A percentile compares a stretch with the other conserved stretches of the same genome.
These are phyloP conservation scores for Fusarium temperatum DNA, from an alignment of 2,329 filamentous ascomycete genomes.

Conservation along the genomic window DNA sequence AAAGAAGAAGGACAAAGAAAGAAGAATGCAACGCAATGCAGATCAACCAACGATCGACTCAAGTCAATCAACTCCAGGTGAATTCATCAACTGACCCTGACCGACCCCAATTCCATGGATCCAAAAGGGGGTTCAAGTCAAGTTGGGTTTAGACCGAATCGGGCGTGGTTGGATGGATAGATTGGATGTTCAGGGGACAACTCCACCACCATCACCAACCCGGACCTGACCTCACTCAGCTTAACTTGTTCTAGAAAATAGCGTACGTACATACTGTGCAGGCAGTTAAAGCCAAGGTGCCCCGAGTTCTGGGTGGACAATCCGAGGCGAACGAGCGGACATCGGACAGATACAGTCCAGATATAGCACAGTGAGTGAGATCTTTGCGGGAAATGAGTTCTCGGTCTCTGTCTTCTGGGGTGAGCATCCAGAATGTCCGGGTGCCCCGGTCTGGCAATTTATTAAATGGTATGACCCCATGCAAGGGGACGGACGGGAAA, in stretches of 20 bases:
- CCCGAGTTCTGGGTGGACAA: constrained; percentile 15
- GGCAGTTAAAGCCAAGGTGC: constrained; percentile 8
- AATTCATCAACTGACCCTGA: constrained; percentile 13
- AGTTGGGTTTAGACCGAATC: constrained; percentile 34
- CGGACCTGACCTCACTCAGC: not conserved
- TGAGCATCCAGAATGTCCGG: constrained; percentile 27
- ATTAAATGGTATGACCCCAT: constrained; percentile 27
- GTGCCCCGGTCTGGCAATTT: constrained; percentile 40
- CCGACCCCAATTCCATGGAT: constrained; percentile 17
- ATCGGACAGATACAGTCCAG: not conserved
- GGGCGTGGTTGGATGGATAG: not conserved
- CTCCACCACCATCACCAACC: constrained; percentile 26
- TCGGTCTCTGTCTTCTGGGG: constrained; percentile 26
- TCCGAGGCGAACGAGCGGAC: constrained; percentile 19
- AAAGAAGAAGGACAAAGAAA: not conserved
- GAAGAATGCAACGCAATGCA: constrained; percentile 2
- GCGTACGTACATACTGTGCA: constrained; percentile 27
- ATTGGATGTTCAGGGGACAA: constrained; percentile 14
- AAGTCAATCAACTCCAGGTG: constrained; percentile 17
- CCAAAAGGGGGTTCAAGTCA: constrained; percentile 42
- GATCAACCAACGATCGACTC: constrained; percentile 30
- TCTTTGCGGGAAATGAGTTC: constrained; percentile 40
- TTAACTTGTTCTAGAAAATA: constrained; percentile 29
- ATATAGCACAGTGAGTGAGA: constrained; percentile 22
- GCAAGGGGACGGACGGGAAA: constrained; percentile 17